phyloP scores from a whole-genome alignment of 2,329 filamentous ascomycete genomes.

The Calcarisporium arbuscula region DNA sequence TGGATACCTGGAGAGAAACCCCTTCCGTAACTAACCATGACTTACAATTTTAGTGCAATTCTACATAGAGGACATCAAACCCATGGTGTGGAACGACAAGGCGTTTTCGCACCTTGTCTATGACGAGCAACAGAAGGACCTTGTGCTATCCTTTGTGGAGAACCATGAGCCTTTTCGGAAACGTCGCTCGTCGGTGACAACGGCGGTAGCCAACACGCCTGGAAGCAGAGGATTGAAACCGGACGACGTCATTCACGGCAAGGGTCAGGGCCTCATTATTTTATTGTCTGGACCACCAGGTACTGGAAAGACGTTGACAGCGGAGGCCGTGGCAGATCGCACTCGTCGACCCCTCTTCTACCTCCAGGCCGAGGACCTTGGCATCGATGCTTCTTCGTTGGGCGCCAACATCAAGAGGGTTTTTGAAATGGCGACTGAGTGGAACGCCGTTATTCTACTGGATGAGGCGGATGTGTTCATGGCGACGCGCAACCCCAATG shows the following conservation, averaged over 20 bases:
- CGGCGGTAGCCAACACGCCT: not conserved
- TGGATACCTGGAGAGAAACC: too few relatives aligned
- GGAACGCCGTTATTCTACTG: slow-evolving; percentile 44
- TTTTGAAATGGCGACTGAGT: slow-evolving; percentile 42
- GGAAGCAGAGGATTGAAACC: too few relatives aligned
- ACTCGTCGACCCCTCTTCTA: slow-evolving; percentile 38
- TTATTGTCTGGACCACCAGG: slow-evolving; percentile 40
- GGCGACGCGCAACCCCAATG: slow-evolving; percentile 35
- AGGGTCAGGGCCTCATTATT: slow-evolving; percentile 38
- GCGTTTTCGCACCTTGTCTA: slow-evolving; percentile 42
- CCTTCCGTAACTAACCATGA: too few relatives aligned
- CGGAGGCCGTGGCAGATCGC: slow-evolving; percentile 36
- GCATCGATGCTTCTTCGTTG: slow-evolving; percentile 33
- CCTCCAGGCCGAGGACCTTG: slow-evolving; percentile 41
- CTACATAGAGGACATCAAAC: slow-evolving; percentile 34
- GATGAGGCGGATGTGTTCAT: slow-evolving; percentile 51
- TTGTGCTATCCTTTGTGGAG: slow-evolving; percentile 41
- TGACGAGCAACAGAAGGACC: slow-evolving; percentile 39
- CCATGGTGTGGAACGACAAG: slow-evolving; percentile 37
- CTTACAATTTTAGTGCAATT: slow-evolving; percentile 23
- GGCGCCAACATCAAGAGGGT: slow-evolving; percentile 40
- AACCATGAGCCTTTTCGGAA: slow-evolving; percentile 25
- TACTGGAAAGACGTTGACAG: slow-evolving; percentile 40
- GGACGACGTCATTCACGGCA: slow-evolving; percentile 35
- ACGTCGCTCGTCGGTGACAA: not conserved